Evolutionary conservation across 2,329 filamentous ascomycete genomes (phyloP).

Genomic region (Calonectria pteridis): DNA sequence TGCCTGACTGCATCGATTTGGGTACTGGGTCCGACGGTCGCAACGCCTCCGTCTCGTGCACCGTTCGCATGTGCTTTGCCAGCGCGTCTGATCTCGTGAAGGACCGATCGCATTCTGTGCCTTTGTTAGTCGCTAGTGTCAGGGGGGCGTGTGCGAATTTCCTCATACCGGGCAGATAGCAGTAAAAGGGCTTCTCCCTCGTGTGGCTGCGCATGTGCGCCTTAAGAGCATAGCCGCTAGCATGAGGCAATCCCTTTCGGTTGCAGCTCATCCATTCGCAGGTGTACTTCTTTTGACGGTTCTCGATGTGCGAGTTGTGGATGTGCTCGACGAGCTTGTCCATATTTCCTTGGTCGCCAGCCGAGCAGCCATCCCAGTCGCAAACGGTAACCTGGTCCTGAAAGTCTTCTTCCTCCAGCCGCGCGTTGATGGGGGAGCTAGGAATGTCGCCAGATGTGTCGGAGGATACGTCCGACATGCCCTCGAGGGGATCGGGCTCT

Average conservation of each 20-base stretch:
- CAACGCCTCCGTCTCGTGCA: conserved; percentile 95
- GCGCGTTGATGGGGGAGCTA: conserved; percentile 74
- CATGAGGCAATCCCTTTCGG: conserved; percentile 90
- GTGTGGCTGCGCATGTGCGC: conserved; percentile 99
- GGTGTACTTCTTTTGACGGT: conserved; percentile 95
- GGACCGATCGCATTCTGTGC: conserved; percentile 91
- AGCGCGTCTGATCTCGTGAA: conserved; percentile 97
- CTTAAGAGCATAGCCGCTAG: conserved; percentile 94
- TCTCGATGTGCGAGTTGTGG: conserved; percentile 94
- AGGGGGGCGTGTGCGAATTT: neutral
- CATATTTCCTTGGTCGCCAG: conserved; percentile 82
- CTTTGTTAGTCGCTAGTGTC: conserved; percentile 26
- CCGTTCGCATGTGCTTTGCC: conserved; percentile 98
- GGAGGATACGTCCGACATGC: conserved; percentile 82
- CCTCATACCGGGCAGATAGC: conserved; percentile 84
- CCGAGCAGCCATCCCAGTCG: conserved; percentile 81
- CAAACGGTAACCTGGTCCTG: conserved; percentile 84
- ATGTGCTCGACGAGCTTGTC: conserved; percentile 85
- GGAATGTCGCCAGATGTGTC: conserved; percentile 91
- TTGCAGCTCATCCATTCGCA: conserved; percentile 96
- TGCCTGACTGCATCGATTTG: conserved; percentile 71
- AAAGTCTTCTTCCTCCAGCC: conserved; percentile 80
- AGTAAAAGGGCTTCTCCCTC: conserved; percentile 98
- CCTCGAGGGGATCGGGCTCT: conserved; percentile 66
- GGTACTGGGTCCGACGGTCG: conserved; percentile 82